Evolutionary conservation across 768 basidiomycete genomes (phyloP).

Genomic region (Boletellus ananas): DNA sequence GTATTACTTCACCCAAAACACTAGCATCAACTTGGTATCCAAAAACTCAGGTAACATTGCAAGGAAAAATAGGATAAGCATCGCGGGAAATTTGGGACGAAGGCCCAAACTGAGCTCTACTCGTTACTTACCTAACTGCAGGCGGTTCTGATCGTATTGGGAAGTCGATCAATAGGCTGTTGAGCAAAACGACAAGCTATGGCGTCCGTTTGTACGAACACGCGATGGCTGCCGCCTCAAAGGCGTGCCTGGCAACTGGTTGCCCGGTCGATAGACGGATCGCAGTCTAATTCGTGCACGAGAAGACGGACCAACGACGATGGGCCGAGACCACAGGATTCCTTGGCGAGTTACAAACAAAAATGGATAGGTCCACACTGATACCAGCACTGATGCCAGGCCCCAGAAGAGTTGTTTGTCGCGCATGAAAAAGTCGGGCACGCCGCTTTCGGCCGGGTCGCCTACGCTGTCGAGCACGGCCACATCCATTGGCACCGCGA

Average conservation of each 20-base stretch:
- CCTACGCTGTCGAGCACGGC: too few species aligned
- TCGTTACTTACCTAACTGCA: constrained; percentile 14
- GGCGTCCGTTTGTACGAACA: constrained; percentile 4
- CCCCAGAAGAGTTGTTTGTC: background rate
- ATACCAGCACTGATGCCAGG: background rate
- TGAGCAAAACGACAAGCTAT: constrained; percentile 1
- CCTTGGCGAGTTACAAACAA: background rate
- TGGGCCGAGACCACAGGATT: background rate
- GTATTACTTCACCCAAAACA: too few species aligned
- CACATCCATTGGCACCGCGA: background rate
- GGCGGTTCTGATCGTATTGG: constrained; percentile 4
- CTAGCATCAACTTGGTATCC: too few species aligned
- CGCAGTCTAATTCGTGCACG: constrained; percentile 7
- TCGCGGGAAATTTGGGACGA: too few species aligned
- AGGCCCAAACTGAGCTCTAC: too few species aligned
- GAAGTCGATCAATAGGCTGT: background rate
- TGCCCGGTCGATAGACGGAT: too few species aligned
- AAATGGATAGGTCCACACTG: background rate
- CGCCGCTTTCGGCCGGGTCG: background rate
- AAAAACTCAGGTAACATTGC: too few species aligned
- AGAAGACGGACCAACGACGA: constrained; percentile 13
- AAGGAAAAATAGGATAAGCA: too few species aligned
- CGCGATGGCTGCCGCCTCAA: background rate
- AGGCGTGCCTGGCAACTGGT: background rate
- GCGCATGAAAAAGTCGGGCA: background rate